Conservation (phyloP, 2,329 filamentous ascomycete genomes). For the Xylaria sp. region DNA sequence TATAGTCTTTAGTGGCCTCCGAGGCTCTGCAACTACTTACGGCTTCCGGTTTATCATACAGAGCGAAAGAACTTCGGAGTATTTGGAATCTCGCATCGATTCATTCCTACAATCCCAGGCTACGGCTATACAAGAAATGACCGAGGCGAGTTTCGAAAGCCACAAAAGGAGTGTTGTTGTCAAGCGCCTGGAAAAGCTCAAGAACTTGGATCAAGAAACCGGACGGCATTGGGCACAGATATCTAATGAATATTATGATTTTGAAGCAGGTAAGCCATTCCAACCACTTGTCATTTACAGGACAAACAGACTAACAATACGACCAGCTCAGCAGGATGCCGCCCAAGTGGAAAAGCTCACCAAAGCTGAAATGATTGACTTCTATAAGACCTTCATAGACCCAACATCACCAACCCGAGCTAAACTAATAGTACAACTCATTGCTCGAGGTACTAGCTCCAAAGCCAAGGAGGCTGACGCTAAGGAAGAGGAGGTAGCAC, state of each 20-base stretch:
- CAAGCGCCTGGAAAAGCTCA: constrained; percentile 86
- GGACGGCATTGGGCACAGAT: constrained; percentile 85
- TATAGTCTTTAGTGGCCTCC: constrained; percentile 84
- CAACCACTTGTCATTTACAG: not conserved
- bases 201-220: constrained; percentile 88
- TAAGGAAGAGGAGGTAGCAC: constrained; percentile 41
- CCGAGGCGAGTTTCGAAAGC: constrained; percentile 81
- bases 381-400: constrained; percentile 77
- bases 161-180: constrained; percentile 90
- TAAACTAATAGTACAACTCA: constrained; percentile 84
- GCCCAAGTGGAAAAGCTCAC: constrained; percentile 73
- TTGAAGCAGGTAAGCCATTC: constrained; percentile 73
- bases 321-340: constrained; percentile 74
- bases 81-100: constrained; percentile 87
- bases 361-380: constrained; percentile 79
- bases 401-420: constrained; percentile 74
- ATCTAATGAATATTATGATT: constrained; percentile 85
- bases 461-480: constrained; percentile 49
- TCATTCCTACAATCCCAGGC: constrained; percentile 75
- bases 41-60: constrained; percentile 92
- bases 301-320: constrained; percentile 27
- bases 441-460: constrained; percentile 68
- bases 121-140: constrained; percentile 74
- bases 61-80: constrained; percentile 83
- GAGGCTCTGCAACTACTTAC: constrained; percentile 75